Conservation (phyloP, 176 grass and related monocot genomes). For the Avena atlantica region DNA sequence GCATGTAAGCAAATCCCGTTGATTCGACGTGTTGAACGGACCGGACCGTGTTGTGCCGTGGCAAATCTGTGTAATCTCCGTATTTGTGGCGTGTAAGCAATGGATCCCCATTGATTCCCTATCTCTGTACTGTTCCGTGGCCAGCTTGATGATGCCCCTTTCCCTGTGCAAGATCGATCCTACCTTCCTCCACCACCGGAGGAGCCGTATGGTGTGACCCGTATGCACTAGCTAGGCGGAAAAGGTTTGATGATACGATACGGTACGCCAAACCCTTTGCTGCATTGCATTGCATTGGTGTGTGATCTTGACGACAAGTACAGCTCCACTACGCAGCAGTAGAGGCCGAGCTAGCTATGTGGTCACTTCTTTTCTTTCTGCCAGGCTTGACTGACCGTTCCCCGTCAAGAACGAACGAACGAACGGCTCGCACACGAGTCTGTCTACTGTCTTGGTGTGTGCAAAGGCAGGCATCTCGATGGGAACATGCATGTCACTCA, state of each 20-base stretch:
- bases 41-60: no score
- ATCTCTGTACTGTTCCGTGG: background rate
- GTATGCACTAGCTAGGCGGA: background rate
- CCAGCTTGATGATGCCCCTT: background rate
- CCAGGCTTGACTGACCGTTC: background rate
- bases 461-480: background rate
- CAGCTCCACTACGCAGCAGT: background rate
- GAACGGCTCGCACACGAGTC: no score
- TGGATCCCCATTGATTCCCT: background rate
- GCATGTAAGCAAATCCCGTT: background rate
- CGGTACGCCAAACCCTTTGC: background rate
- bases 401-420: background rate
- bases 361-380: background rate
- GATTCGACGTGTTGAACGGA: background rate
- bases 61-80: background rate
- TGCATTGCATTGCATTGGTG: background rate
- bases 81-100: background rate
- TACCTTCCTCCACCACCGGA: background rate
- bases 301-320: background rate
- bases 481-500: background rate
- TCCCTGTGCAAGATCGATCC: background rate
- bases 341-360: background rate
- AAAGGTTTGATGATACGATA: background rate
- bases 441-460: no score
- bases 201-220: no score